A percentile compares a stretch with the other conserved stretches of the same genome.
phyloP scores from a whole-genome alignment of 176 grass and related monocot genomes.

The Microstegium vimineum region DNA sequence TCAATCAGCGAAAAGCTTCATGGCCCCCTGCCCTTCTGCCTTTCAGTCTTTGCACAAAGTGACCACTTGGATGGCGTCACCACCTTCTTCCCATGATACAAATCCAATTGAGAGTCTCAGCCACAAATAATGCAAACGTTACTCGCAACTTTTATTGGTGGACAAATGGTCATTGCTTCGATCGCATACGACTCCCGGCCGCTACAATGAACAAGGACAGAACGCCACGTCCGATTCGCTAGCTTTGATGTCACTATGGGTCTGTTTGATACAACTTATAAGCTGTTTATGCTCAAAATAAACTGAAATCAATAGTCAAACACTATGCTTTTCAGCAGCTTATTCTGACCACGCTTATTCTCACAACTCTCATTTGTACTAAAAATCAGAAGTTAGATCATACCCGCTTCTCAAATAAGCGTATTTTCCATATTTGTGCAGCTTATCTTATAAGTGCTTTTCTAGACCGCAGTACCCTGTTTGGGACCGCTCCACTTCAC shows the following conservation, averaged over 20 bases:
- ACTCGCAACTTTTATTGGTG: conserved; percentile 15
- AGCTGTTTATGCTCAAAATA: no score
- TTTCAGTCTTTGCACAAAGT: conserved; percentile 27
- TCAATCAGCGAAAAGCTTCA: conserved; percentile 47
- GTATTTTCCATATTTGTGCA: no score
- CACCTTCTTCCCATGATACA: conserved; percentile 10
- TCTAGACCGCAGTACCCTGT: no score
- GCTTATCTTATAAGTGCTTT: no score
- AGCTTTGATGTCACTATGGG: background rate
- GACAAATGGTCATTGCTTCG: conserved; percentile 2
- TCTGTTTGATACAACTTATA: no score
- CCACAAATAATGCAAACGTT: conserved; percentile 38
- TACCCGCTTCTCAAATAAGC: no score
- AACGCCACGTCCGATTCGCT: background rate
- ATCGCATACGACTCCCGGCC: conserved; percentile 6
- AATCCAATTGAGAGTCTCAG: conserved; percentile 30
- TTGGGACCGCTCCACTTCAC: no score
- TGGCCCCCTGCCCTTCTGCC: background rate
- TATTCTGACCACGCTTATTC: no score
- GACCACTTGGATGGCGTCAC: conserved; percentile 43
- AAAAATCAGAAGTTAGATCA: no score
- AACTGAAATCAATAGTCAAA: no score
- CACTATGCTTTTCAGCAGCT: no score
- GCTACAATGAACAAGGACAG: background rate
- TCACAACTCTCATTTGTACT: no score